Evolutionary conservation across 768 basidiomycete genomes (phyloP).

Genomic region (Termitomyces sp.): DNA sequence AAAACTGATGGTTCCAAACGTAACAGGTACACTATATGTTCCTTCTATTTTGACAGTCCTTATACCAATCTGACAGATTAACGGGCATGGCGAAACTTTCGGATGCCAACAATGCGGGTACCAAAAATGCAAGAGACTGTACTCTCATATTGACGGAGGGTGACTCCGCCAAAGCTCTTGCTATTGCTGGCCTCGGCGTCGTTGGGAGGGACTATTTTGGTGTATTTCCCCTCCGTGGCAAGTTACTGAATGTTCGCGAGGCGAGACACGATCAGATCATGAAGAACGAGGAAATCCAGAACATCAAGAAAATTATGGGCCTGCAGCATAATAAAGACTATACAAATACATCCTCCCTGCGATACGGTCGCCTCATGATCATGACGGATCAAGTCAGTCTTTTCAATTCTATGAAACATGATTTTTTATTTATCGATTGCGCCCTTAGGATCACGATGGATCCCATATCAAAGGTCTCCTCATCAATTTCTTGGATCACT

Average conservation of each 20-base stretch:
- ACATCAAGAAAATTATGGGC: conserved; percentile 97
- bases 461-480: conserved; percentile 99
- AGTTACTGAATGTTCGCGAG: conserved; percentile 95
- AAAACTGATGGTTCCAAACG: conserved; percentile 93
- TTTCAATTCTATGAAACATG: neutral
- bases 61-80: conserved; percentile 45
- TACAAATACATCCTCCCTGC: conserved; percentile 53
- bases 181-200: conserved; percentile 89
- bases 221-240: conserved; percentile 96
- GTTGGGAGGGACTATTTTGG: conserved; percentile 97
- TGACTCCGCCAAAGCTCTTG: conserved; percentile 96
- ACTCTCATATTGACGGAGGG: conserved; percentile 98
- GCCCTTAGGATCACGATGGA: conserved; percentile 89
- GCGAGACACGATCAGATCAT: conserved; percentile 94
- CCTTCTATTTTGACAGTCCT: neutral
- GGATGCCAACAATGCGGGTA: conserved; percentile 97
- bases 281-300: conserved; percentile 97
- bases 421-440: neutral
- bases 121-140: conserved; percentile 71
- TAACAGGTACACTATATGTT: conserved; percentile 52
- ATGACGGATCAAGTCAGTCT: conserved; percentile 95
- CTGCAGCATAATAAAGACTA: conserved; percentile 94
- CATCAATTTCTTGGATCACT: conserved; percentile 97
- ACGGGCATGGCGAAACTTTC: conserved; percentile 90
- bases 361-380: conserved; percentile 96